Conservation (phyloP, 108 stramenopile genomes). For the Skeletonema grethae region DNA sequence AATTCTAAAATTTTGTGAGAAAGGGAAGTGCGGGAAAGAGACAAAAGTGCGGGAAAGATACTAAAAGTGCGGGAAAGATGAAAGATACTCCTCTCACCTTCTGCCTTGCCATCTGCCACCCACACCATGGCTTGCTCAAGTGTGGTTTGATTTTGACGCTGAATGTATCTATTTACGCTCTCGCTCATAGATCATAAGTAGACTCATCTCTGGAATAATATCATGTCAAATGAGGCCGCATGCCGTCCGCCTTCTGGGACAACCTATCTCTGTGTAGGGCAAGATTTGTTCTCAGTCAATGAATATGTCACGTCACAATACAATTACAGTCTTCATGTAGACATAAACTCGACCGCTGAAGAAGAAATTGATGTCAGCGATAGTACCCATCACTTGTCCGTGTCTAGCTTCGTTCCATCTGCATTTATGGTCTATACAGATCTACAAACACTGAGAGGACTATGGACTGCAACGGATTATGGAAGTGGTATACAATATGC, state of each 20-base stretch:
- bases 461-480: slow-evolving; percentile 72
- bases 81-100: too few species aligned
- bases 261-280: slow-evolving; percentile 47
- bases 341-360: slow-evolving; percentile 17
- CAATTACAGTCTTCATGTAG: slow-evolving; percentile 68
- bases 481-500: slow-evolving; percentile 84
- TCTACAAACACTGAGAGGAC: slow-evolving; percentile 64
- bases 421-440: slow-evolving; percentile 82
- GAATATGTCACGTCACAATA: slow-evolving; percentile 73
- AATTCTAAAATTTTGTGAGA: too few species aligned
- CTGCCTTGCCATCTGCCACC: too few species aligned
- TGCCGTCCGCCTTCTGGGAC: slow-evolving; percentile 68
- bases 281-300: slow-evolving; percentile 82
- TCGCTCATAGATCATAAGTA: too few species aligned
- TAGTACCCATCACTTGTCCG: not conserved
- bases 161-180: too few species aligned
- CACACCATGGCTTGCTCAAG: too few species aligned
- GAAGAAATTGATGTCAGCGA: not conserved
- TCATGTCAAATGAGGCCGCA: slow-evolving; percentile 4
- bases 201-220: too few species aligned
- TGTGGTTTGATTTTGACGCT: too few species aligned
- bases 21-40: too few species aligned
- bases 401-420: slow-evolving; percentile 59
- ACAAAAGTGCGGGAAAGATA: too few species aligned
- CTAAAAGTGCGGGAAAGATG: too few species aligned